Conservation (phyloP, 2,329 filamentous ascomycete species). For the Fusarium heterosporum region DNA sequence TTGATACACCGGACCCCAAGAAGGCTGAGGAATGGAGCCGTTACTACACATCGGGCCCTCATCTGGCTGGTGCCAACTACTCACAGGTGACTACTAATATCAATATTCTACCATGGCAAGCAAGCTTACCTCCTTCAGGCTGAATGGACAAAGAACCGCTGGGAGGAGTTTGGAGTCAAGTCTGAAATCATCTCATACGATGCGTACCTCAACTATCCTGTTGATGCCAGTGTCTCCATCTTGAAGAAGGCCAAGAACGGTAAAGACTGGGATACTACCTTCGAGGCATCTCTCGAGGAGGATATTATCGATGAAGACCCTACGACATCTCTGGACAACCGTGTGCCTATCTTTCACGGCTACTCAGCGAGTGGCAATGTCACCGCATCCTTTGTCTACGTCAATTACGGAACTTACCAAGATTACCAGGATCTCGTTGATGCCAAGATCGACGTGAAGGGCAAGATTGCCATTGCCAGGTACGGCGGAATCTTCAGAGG, state of each 20-base stretch:
- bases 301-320: slow-evolving; percentile 86
- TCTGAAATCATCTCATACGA: slow-evolving; percentile 77
- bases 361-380: slow-evolving; percentile 95
- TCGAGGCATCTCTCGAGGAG: slow-evolving; percentile 84
- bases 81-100: slow-evolving; percentile 65
- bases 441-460: slow-evolving; percentile 79
- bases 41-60: slow-evolving; percentile 82
- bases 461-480: slow-evolving; percentile 87
- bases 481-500: slow-evolving; percentile 91
- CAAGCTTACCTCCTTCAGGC: slow-evolving; percentile 58
- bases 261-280: slow-evolving; percentile 71
- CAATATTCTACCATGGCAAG: background rate
- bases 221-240: slow-evolving; percentile 76
- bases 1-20: slow-evolving; percentile 68
- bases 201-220: slow-evolving; percentile 81
- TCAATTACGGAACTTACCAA: slow-evolving; percentile 88
- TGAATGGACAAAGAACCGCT: slow-evolving; percentile 78
- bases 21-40: slow-evolving; percentile 77
- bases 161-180: slow-evolving; percentile 77
- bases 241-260: slow-evolving; percentile 59
- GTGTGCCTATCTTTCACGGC: slow-evolving; percentile 92
- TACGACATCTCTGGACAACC: slow-evolving; percentile 76
- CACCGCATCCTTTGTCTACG: slow-evolving; percentile 86
- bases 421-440: slow-evolving; percentile 86
- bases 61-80: slow-evolving; percentile 81